A percentile compares a stretch with the other conserved stretches of the same genome.
phyloP scores from a whole-genome alignment of 2,329 filamentous ascomycete genomes.

The Alternaria sp. region DNA sequence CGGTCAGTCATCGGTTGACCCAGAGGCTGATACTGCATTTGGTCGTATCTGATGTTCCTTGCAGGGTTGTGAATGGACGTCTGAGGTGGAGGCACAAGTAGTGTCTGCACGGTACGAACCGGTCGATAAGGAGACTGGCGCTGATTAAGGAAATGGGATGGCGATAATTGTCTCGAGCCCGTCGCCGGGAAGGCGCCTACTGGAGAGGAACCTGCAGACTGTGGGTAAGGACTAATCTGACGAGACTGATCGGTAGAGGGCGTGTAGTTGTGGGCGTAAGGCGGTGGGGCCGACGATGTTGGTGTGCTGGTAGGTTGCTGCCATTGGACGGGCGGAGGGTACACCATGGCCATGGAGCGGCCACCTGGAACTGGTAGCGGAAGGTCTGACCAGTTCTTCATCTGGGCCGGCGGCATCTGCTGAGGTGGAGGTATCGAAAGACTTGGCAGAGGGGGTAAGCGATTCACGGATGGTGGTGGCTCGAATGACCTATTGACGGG shows the following conservation, averaged over 20 bases:
- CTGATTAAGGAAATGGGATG: slow-evolving; percentile 85
- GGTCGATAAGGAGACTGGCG: slow-evolving; percentile 92
- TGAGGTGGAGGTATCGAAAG: slow-evolving; percentile 67
- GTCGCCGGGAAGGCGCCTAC: slow-evolving; percentile 69
- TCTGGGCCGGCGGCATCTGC: slow-evolving; percentile 34
- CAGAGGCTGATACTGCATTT: slow-evolving; percentile 60
- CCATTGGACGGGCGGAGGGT: slow-evolving; percentile 64
- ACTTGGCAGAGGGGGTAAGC: slow-evolving; percentile 72
- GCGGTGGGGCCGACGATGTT: slow-evolving; percentile 36
- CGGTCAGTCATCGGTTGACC: slow-evolving; percentile 55
- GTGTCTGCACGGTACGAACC: slow-evolving; percentile 84
- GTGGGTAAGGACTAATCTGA: slow-evolving; percentile 59
- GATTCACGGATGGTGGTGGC: slow-evolving; percentile 48
- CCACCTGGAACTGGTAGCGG: slow-evolving; percentile 60
- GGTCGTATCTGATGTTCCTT: slow-evolving; percentile 52
- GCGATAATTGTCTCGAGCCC: slow-evolving; percentile 78
- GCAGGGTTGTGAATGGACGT: slow-evolving; percentile 70
- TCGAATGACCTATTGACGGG: slow-evolving; percentile 43
- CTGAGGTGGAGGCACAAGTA: slow-evolving; percentile 87
- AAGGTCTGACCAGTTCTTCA: slow-evolving; percentile 53
- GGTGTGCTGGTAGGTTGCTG: slow-evolving; percentile 51
- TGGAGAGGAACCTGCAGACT: slow-evolving; percentile 69
- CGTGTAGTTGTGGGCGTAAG: slow-evolving; percentile 36
- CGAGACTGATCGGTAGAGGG: slow-evolving; percentile 49
- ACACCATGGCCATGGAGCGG: slow-evolving; percentile 80